phyloP scores from a whole-genome alignment of 108 stramenopile genomes.

The Skeletonema tropicum region DNA sequence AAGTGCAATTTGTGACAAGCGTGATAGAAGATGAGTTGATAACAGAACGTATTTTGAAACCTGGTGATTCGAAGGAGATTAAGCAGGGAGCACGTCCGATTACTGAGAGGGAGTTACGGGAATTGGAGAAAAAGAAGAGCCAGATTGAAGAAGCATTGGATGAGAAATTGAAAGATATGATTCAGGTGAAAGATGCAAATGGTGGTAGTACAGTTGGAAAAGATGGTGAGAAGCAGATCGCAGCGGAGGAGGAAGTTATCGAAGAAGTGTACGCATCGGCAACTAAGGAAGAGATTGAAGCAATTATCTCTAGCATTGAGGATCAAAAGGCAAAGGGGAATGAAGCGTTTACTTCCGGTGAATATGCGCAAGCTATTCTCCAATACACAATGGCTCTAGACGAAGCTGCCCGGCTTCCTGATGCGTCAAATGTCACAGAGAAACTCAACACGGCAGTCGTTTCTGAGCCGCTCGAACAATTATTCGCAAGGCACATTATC shows the following conservation, averaged over 20 bases:
- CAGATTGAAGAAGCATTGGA: conserved; percentile 64
- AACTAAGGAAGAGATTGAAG: conserved; percentile 68
- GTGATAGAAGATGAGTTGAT: conserved; percentile 62
- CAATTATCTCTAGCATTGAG: conserved; percentile 68
- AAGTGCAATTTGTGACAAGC: conserved; percentile 86
- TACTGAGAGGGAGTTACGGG: conserved; percentile 44
- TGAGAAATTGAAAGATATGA: conserved; percentile 60
- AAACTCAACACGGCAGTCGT: not conserved
- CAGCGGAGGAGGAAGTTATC: conserved; percentile 57
- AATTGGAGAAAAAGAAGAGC: conserved; percentile 37
- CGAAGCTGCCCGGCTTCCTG: conserved; percentile 80
- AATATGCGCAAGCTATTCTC: conserved; percentile 89
- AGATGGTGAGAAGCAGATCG: conserved; percentile 45
- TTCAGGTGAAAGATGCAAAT: conserved; percentile 52
- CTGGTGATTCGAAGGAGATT: conserved; percentile 60
- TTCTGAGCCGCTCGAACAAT: conserved; percentile 17
- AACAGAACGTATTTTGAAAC: conserved; percentile 73
- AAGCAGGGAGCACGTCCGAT: conserved; percentile 45
- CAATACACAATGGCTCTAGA: conserved; percentile 86
- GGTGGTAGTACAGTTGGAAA: conserved; percentile 50
- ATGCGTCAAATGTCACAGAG: conserved; percentile 48
- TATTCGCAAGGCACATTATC: conserved; percentile 78
- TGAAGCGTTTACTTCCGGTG: conserved; percentile 85
- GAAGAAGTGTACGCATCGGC: conserved; percentile 76
- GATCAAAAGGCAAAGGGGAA: conserved; percentile 87